A percentile compares a stretch with the other conserved stretches of the same genome.
Evolutionary conservation across 1,139 yeast genomes (phyloP).

Genomic region (Saccharomycopsis crataegensis): DNA sequence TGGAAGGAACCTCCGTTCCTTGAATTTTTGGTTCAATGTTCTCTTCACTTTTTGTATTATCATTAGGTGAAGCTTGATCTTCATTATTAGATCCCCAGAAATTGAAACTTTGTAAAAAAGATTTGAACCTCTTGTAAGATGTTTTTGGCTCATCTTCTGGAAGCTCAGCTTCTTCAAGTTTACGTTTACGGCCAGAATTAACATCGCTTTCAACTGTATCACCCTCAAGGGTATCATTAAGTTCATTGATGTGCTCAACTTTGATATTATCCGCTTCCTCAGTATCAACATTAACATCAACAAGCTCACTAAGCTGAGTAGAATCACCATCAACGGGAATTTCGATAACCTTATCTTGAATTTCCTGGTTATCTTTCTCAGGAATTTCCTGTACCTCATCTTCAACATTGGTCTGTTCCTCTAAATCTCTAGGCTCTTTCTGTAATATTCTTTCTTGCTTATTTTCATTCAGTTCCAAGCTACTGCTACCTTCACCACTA

Average conservation of each 20-base stretch:
- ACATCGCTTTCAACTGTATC: background rate
- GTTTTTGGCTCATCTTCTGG: background rate
- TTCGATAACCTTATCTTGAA: background rate
- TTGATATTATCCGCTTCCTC: background rate
- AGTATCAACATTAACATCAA: background rate
- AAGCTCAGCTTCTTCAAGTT: background rate
- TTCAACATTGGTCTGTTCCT: background rate
- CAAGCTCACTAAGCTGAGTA: background rate
- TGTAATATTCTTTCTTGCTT: no score
- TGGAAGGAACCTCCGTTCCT: background rate
- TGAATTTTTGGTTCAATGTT: background rate
- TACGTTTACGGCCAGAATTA: background rate
- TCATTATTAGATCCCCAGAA: no score
- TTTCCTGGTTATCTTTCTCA: background rate
- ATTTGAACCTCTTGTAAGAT: background rate
- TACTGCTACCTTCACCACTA: no score
- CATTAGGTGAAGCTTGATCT: background rate
- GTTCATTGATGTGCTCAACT: background rate
- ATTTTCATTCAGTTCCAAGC: no score
- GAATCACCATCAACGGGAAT: no score
- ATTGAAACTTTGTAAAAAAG: background rate
- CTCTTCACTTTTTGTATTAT: background rate
- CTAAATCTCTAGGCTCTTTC: no score
- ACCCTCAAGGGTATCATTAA: background rate
- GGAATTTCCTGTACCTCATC: background rate